Conservation (phyloP, 1,284 basidiomycete genomes). For the Puccinia horiana region DNA sequence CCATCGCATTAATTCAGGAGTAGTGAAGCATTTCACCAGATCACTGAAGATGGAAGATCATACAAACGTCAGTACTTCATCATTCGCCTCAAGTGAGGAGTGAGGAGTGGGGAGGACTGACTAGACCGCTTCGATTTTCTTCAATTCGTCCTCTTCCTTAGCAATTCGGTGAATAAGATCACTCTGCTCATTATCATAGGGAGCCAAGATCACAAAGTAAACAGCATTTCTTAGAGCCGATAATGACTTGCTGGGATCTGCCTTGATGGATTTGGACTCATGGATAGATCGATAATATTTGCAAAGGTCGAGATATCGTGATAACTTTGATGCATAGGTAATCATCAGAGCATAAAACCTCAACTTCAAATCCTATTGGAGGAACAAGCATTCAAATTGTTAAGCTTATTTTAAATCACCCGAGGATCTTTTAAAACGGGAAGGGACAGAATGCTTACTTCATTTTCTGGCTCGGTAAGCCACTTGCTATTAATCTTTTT, state of each 20-base stretch:
- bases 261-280: slow-evolving; percentile 71
- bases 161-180: slow-evolving; percentile 91
- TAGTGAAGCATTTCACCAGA: slow-evolving; percentile 93
- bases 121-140: slow-evolving; percentile 82
- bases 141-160: slow-evolving; percentile 69
- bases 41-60: slow-evolving; percentile 65
- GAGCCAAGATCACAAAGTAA: slow-evolving; percentile 88
- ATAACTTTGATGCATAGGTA: slow-evolving; percentile 80
- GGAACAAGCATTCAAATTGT: not conserved
- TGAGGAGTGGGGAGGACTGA: slow-evolving; percentile 61
- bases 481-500: slow-evolving; percentile 94
- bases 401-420: too few species aligned
- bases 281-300: slow-evolving; percentile 95
- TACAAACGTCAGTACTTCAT: not conserved
- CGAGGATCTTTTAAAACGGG: not conserved
- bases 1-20: slow-evolving; percentile 95
- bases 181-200: slow-evolving; percentile 94
- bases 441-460: slow-evolving; percentile 63
- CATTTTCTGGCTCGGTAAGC: slow-evolving; percentile 81
- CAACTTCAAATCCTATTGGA: slow-evolving; percentile 83
- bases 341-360: slow-evolving; percentile 97
- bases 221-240: slow-evolving; percentile 71
- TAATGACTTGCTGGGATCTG: slow-evolving; percentile 51
- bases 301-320: slow-evolving; percentile 86
- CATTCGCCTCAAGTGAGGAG: not conserved